Conservation (phyloP, 768 basidiomycete genomes). For the Gelatoporia subvermispora region DNA sequence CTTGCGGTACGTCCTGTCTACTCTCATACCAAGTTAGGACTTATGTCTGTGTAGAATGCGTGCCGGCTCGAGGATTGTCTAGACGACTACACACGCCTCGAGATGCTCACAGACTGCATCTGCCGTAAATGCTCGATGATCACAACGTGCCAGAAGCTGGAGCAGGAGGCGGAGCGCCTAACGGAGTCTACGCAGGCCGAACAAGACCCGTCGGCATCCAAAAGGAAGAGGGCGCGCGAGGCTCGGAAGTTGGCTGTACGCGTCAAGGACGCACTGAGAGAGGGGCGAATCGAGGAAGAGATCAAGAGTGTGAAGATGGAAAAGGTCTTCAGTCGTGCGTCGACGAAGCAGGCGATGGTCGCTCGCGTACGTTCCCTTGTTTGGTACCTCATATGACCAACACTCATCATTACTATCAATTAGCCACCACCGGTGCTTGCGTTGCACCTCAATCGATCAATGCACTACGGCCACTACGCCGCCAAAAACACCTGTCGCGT, state of each 20-base stretch:
- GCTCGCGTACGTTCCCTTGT: constrained; percentile 59
- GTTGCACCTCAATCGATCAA: constrained; percentile 88
- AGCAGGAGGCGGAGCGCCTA: constrained; percentile 59
- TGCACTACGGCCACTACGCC: constrained; percentile 71
- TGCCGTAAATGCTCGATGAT: constrained; percentile 88
- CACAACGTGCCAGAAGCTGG: constrained; percentile 65
- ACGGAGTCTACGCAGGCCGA: constrained; percentile 25
- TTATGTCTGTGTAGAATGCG: constrained; percentile 38
- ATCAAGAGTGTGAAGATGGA: constrained; percentile 78
- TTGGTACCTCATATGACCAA: constrained; percentile 1
- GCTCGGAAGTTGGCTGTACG: constrained; percentile 58
- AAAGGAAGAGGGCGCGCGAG: constrained; percentile 73
- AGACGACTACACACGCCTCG: constrained; percentile 83
- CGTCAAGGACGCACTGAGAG: constrained; percentile 60
- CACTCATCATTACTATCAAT: background rate
- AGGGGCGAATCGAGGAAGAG: constrained; percentile 80
- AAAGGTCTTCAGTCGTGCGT: constrained; percentile 66
- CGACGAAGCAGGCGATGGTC: constrained; percentile 89
- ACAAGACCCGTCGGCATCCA: constrained; percentile 54
- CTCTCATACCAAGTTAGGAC: background rate
- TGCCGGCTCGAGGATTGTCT: constrained; percentile 81
- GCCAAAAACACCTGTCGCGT: constrained; percentile 83
- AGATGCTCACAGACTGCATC: constrained; percentile 85
- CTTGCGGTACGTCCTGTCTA: constrained; percentile 43
- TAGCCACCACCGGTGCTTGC: constrained; percentile 84